These are phyloP conservation scores for Xylaria curta DNA, from an alignment of 495 filamentous ascomycete genomes.

Conservation along the genomic window DNA sequence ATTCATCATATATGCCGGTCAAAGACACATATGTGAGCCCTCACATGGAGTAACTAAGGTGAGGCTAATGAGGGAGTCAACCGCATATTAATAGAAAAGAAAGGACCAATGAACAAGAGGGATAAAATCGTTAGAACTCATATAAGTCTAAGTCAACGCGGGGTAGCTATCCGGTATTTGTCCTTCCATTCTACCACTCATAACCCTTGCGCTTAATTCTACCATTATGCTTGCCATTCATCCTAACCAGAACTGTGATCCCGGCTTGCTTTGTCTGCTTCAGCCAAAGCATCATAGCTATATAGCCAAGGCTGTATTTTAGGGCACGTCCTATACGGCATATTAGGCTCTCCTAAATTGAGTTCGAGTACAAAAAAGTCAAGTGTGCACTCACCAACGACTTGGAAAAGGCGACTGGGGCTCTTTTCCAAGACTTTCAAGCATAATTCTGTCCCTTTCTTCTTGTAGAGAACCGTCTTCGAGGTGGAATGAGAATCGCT, in stretches of 20 bases:
- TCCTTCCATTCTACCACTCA: background rate
- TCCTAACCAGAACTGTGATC: background rate
- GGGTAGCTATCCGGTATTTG: background rate
- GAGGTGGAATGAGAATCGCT: background rate
- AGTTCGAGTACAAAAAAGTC: background rate
- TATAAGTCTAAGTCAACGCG: background rate
- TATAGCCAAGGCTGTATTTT: constrained; percentile 61
- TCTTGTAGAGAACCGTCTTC: background rate
- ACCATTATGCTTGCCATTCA: background rate
- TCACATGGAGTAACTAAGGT: background rate
- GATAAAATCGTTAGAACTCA: background rate
- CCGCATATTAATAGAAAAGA: background rate
- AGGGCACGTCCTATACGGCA: constrained; percentile 56
- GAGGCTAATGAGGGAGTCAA: background rate
- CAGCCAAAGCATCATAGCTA: constrained; percentile 58
- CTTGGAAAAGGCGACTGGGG: background rate
- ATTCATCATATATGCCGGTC: background rate
- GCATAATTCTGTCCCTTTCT: background rate
- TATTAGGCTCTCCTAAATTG: background rate
- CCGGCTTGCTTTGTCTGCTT: constrained; percentile 52
- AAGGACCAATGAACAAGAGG: background rate
- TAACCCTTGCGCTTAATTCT: background rate
- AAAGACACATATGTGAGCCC: background rate
- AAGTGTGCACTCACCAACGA: background rate
- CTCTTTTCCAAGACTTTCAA: background rate